A percentile compares a stretch with the other conserved stretches of the same genome.
These are phyloP conservation scores for Epichloe aotearoae DNA, from an alignment of 2,329 filamentous ascomycete species.

Conservation along the genomic window DNA sequence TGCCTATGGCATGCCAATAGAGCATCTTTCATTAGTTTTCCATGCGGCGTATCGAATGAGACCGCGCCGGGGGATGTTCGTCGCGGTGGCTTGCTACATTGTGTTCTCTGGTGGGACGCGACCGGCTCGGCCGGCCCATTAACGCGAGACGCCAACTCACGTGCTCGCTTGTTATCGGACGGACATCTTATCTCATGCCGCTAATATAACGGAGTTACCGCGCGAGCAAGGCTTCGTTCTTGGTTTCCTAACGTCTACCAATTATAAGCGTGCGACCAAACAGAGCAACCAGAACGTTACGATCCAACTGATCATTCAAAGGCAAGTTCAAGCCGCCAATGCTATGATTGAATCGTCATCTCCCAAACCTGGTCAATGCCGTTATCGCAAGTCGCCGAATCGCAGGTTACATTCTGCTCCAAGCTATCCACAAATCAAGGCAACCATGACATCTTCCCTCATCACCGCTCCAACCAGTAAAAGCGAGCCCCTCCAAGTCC, in stretches of 20 bases:
- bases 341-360: background rate
- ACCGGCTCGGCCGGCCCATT: background rate
- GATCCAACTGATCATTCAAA: no score
- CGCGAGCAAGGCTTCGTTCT: no score
- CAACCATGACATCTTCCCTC: background rate
- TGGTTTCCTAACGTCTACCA: no score
- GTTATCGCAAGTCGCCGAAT: background rate
- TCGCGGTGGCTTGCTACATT: background rate
- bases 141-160: conserved; percentile 12
- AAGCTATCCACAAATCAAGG: background rate
- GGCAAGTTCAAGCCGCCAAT: no score
- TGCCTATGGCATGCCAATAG: background rate
- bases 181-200: no score
- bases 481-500: no score
- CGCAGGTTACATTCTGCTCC: background rate
- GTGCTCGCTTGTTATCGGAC: background rate
- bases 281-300: no score
- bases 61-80: background rate
- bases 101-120: background rate
- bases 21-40: background rate
- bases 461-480: background rate
- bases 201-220: no score
- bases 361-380: background rate
- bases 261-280: no score
- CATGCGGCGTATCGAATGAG: background rate